Base-by-base conservation (phyloP, 805 yeast genomes). In the Tetrapisispora iriomotensis region DNA sequence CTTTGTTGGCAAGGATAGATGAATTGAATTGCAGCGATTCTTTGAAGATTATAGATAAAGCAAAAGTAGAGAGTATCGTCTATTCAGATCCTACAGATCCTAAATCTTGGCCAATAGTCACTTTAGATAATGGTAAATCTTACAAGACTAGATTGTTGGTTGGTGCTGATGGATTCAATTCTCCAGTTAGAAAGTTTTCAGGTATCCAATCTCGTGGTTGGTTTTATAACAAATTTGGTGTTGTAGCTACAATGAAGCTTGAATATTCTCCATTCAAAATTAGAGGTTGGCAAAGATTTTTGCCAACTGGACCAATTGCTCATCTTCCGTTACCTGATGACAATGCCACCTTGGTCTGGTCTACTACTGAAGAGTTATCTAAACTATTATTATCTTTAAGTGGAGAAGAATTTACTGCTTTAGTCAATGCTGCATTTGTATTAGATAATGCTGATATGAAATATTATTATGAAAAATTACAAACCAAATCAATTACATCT, bases 161-260 rank as follows among this genome's bases (percentile, higher is more conserved):
- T 13, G 98, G 98, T 8, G 95, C 96, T 29, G 98, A 92, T 58
- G 98, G 98, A 1, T 86, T 78, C 58, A 85, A 87, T 58, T 87
- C 96, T 1, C 96, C 96, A 0, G 97, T 83, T 6, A 72, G 96
- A 35, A 70, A 72, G 45, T 88, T 72, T 53, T 81, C 96, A 0
- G 77, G 74, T 2, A 87, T 92, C 40, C 79, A 78, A 54, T 75
- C 94, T 2, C 71, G 95, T 35, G 98, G 98, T 13, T 92, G 97
- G 97, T 74, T 74, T 36, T 92, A 92, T 61, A 69, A 80, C 48
- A 71, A 85, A 36, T 84, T 79, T 64, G 98, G 97, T 1, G 79
- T 88, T n/a, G 98, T 92, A 3, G 96, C 92, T 0, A 82, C 95
- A 0, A 61, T 92, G 54, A 76, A 79, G 46, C 66, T 84, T 34